Percentiles rank a stretch among this genome's conserved stretches.
Conservation (phyloP, 2,329 filamentous ascomycete species). For the Stenocarpella maydis region DNA sequence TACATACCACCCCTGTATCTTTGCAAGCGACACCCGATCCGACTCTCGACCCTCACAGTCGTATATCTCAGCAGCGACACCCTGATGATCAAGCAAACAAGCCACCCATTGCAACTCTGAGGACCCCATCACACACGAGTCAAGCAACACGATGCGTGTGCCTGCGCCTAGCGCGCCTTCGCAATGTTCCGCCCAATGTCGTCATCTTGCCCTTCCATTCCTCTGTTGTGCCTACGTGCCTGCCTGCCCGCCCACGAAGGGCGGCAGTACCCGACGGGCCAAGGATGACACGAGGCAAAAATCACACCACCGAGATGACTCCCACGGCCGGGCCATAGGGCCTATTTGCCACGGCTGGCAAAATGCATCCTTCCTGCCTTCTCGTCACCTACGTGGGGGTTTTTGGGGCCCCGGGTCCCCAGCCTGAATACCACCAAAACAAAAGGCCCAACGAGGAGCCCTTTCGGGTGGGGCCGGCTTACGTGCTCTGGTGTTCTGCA, state of each 20-base stretch:
- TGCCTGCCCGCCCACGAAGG: conserved; percentile 8
- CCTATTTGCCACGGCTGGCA: neutral
- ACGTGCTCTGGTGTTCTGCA: conserved; percentile 34
- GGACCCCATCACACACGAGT: conserved; percentile 2
- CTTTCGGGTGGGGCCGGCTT: conserved; percentile 23
- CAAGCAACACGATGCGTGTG: neutral
- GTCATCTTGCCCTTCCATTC: conserved; percentile 14
- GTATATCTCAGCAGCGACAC: conserved; percentile 23
- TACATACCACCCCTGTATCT: neutral
- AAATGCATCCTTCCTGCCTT: neutral
- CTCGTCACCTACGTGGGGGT: conserved; percentile 15
- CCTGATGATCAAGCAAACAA: neutral
- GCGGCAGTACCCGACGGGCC: conserved; percentile 26
- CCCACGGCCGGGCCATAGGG: neutral
- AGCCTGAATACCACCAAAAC: neutral
- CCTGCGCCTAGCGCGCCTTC: conserved; percentile 12
- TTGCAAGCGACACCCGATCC: conserved; percentile 16
- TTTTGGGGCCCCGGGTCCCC: neutral
- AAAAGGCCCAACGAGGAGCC: conserved; percentile 18
- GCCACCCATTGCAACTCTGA: neutral
- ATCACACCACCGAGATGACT: conserved; percentile 15
- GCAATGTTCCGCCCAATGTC: conserved; percentile 27
- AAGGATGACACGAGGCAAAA: neutral
- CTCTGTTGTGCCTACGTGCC: neutral
- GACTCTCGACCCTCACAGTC: neutral